These are phyloP conservation scores for Blepharisma stoltei DNA, from an alignment of 73 alveolate genomes.

Conservation along the genomic window DNA sequence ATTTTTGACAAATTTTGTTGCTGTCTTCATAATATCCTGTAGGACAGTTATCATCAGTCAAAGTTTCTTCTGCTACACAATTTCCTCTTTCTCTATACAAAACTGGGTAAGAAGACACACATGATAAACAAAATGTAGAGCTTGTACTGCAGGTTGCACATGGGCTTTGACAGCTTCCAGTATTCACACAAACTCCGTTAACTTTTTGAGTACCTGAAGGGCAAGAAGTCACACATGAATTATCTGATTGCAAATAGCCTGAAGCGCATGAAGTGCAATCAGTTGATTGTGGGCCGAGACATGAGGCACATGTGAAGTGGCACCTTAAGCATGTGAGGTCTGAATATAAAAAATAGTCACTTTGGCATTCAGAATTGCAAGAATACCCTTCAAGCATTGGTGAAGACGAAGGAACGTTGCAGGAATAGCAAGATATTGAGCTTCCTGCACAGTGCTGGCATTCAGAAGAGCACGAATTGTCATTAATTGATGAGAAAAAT, in stretches of 20 bases:
- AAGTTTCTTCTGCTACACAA: not conserved
- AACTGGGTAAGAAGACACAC: not conserved
- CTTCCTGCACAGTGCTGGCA: slow-evolving; percentile 4
- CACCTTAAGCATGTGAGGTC: slow-evolving; percentile 5
- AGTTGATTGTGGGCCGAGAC: not conserved
- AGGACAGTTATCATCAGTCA: not conserved
- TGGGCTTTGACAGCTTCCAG: not conserved
- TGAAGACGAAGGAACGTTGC: not conserved
- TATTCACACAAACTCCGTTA: not conserved
- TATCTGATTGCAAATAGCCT: not conserved
- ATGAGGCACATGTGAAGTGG: not conserved
- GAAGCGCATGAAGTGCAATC: not conserved
- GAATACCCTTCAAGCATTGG: not conserved
- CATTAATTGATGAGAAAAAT: not conserved
- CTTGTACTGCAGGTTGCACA: slow-evolving; percentile 19
- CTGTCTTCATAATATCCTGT: slow-evolving; percentile 3
- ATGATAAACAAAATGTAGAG: not conserved
- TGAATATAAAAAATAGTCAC: not conserved
- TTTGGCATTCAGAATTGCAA: not conserved
- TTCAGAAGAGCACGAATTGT: not conserved
- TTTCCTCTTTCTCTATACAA: not conserved
- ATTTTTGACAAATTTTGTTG: not conserved
- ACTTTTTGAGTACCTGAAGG: not conserved
- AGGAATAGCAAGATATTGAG: not conserved
- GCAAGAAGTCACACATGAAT: not conserved